phyloP scores from a whole-genome alignment of 805 yeast species.

The Suhomyces kilbournensis region DNA sequence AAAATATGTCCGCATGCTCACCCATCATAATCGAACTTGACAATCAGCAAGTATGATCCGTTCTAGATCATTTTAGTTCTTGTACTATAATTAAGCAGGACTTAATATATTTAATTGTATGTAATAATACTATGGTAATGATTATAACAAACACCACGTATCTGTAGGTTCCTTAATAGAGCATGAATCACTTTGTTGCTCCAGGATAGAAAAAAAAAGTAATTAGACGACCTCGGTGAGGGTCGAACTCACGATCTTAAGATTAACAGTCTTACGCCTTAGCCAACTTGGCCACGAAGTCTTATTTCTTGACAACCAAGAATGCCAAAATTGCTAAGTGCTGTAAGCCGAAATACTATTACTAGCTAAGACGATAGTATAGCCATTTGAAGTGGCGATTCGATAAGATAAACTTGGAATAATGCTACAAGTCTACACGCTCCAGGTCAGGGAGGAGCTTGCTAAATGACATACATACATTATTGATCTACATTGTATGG shows the following conservation, averaged over 20 bases:
- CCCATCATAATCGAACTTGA: neutral
- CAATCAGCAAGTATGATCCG: neutral
- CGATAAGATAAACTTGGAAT: no score
- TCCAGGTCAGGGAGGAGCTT: neutral
- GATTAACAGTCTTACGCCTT: conserved; percentile 18
- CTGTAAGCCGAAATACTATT: no score
- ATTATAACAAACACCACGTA: neutral
- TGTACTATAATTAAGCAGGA: neutral
- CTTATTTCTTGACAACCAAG: neutral
- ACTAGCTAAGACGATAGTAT: no score
- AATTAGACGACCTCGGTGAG: conserved; percentile 6
- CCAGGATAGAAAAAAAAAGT: no score
- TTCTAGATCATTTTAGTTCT: neutral
- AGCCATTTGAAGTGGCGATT: no score
- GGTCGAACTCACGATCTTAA: conserved; percentile 14
- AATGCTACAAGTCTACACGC: no score
- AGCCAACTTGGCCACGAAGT: conserved; percentile 18
- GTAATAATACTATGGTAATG: neutral
- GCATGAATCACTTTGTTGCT: neutral
- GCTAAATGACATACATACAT: neutral
- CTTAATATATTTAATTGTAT: neutral
- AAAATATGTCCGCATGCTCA: neutral
- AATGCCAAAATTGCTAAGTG: neutral
- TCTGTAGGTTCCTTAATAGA: neutral
- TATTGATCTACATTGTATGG: neutral